Base-by-base conservation (phyloP, 495 filamentous ascomycete genomes). In the Penicillium cosmopolitanum region DNA sequence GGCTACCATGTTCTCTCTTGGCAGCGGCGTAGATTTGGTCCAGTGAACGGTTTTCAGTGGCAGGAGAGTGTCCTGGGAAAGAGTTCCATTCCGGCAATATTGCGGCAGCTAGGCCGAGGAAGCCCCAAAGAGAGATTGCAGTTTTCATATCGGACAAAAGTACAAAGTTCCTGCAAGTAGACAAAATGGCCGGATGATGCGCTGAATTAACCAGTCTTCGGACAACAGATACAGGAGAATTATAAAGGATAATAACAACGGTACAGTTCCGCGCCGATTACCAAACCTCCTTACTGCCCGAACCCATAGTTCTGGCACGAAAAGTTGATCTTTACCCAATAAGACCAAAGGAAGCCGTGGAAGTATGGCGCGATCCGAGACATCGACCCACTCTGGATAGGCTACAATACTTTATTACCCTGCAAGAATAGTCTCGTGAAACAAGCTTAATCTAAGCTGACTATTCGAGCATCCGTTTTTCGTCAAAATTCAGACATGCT, bases 1-100 rank as follows among this genome's bases (percentile, higher is more conserved):
- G 36, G 6, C 23, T 31, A 18, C 52, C 52, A 3, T 23, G 15
- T 31, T 55, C 52, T 15, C 43, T 55, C 38, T 55, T 23, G n/a
- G 52, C 52, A 13, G 52, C 52, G 15, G 36, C 52, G 28, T 55
- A 55, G 3, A 54, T 43, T 15, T 53, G 18, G 40, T 53, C 51
- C 5, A 53, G 18, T 53, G 31, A n/a, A 11, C 34, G 15, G 11
- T 38, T 53, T 25, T 53, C 51, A 6, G 42, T 6, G 19, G 16
- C 34, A 34, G 23, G n/a, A 8, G 35, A 12, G 16, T 40, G 51
- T 4, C 51, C 51, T 3, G 50, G 50, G 36, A 38, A 38, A n/a
- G 36, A 38, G 11, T 38, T 38, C 36, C 36, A 38, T 38, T 38
- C 36, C n/a, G 36, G 36, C 36, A 38, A 38, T 38, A n/a, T 5